Evolutionary conservation across 73 alveolate genomes (phyloP).

Genomic region (Breviolum minutum): DNA sequence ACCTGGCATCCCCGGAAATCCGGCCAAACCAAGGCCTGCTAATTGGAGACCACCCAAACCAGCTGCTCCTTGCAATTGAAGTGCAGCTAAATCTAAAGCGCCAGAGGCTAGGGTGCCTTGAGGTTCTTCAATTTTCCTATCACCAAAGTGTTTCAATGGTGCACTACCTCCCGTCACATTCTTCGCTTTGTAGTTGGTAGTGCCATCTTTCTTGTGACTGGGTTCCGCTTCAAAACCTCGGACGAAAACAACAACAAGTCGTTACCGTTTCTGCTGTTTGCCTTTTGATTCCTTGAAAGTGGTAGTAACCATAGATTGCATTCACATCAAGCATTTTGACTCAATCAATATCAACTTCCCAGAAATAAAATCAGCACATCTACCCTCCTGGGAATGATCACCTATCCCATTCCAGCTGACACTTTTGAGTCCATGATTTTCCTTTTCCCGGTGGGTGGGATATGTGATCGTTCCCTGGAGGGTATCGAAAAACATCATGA

Average conservation of each 20-base stretch:
- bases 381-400: too few species aligned
- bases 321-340: too few species aligned
- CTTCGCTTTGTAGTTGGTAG: slow-evolving; percentile 50
- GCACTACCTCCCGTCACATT: slow-evolving; percentile 63
- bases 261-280: too few species aligned
- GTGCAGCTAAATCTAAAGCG: slow-evolving; percentile 9
- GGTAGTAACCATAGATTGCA: neutral
- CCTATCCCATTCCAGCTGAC: too few species aligned
- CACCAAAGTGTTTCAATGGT: slow-evolving; percentile 34
- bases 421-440: too few species aligned
- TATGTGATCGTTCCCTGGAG: too few species aligned
- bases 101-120: neutral
- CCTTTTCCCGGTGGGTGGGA: too few species aligned
- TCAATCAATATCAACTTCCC: too few species aligned
- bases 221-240: slow-evolving; percentile 59
- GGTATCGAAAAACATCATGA: neutral
- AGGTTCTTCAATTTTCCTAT: neutral
- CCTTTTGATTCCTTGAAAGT: neutral
- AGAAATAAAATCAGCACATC: too few species aligned
- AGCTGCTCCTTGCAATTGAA: slow-evolving; percentile 35
- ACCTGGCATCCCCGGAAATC: neutral
- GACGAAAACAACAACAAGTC: neutral
- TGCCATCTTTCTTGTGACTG: slow-evolving; percentile 54
- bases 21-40: neutral
- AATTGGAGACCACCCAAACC: neutral